Evolutionary conservation across 805 yeast genomes (phyloP).

Genomic region (Ogataea nitratoaversa): DNA sequence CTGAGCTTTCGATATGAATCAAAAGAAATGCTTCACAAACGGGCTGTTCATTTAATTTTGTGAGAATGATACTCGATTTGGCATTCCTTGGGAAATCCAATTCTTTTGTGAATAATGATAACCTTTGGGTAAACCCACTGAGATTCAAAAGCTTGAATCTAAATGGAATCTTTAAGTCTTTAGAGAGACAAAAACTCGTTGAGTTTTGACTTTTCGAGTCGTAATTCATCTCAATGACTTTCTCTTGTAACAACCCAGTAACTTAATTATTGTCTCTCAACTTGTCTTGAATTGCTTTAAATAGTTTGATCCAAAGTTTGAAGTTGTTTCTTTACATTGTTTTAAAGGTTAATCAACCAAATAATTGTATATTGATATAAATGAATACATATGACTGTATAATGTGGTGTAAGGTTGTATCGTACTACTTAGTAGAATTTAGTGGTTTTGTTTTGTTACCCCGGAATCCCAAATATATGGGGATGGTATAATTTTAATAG

Average conservation of each 20-base stretch:
- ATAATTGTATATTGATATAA: neutral
- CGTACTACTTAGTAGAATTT: too few relatives aligned
- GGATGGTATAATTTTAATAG: too few relatives aligned
- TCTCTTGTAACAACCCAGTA: neutral
- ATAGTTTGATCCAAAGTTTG: too few relatives aligned
- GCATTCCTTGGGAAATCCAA: slow-evolving; percentile 4
- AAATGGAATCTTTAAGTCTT: slow-evolving; percentile 48
- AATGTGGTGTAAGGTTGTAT: too few relatives aligned
- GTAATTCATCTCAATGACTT: slow-evolving; percentile 15
- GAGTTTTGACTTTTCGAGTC: slow-evolving; percentile 20
- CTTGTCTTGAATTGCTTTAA: too few relatives aligned
- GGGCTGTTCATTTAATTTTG: slow-evolving; percentile 14
- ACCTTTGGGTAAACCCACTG: slow-evolving; percentile 16
- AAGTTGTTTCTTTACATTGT: too few relatives aligned
- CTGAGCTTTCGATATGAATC: slow-evolving; percentile 15
- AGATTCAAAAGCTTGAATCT: slow-evolving; percentile 37
- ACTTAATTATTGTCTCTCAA: too few relatives aligned
- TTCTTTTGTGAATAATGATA: slow-evolving; percentile 6
- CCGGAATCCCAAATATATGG: too few relatives aligned
- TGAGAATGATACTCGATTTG: slow-evolving; percentile 11
- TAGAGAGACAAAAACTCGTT: slow-evolving; percentile 46
- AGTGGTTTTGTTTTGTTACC: too few relatives aligned
- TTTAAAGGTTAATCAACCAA: too few relatives aligned
- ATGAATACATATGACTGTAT: too few relatives aligned
- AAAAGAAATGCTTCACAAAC: slow-evolving; percentile 12